Conservation (phyloP, 1,139 yeast genomes). For the Hansenula sp. region DNA sequence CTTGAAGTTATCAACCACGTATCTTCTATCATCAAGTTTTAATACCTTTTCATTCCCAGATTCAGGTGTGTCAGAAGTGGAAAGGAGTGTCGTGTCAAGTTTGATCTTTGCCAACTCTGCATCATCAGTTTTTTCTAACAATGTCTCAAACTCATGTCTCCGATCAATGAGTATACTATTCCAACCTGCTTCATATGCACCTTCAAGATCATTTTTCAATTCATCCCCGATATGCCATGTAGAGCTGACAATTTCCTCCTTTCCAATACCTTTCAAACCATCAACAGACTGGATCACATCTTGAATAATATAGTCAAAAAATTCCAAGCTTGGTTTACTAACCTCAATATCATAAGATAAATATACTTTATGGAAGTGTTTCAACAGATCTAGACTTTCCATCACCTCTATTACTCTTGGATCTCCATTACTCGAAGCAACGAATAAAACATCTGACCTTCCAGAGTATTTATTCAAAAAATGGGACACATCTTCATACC, state of each 20-base stretch:
- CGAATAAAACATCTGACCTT: slow-evolving; percentile 32
- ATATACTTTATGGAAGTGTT: slow-evolving; percentile 40
- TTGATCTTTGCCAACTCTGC: slow-evolving; percentile 11
- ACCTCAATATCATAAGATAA: slow-evolving; percentile 53
- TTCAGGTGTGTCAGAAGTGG: background rate
- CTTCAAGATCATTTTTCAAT: slow-evolving; percentile 47
- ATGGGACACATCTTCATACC: slow-evolving; percentile 52
- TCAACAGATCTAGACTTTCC: slow-evolving; percentile 38
- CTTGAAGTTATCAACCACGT: background rate
- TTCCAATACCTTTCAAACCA: slow-evolving; percentile 7
- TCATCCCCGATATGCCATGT: slow-evolving; percentile 72
- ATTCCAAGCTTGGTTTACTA: slow-evolving; percentile 46
- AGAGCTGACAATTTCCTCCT: slow-evolving; percentile 16
- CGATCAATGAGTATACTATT: slow-evolving; percentile 55
- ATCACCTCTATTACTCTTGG: slow-evolving; percentile 41
- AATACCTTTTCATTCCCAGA: background rate
- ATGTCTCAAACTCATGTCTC: slow-evolving; percentile 11
- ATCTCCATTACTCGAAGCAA: slow-evolving; percentile 61
- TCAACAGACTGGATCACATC: slow-evolving; percentile 20
- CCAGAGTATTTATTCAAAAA: slow-evolving; percentile 34
- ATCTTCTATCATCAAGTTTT: background rate
- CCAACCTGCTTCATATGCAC: slow-evolving; percentile 56
- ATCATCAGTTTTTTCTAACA: slow-evolving; percentile 8
- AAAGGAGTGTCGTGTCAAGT: background rate
- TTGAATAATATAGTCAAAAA: slow-evolving; percentile 40